A percentile compares a stretch with the other conserved stretches of the same genome.
Conservation (phyloP, 2,329 filamentous ascomycete genomes). For the Onygenales sp. region DNA sequence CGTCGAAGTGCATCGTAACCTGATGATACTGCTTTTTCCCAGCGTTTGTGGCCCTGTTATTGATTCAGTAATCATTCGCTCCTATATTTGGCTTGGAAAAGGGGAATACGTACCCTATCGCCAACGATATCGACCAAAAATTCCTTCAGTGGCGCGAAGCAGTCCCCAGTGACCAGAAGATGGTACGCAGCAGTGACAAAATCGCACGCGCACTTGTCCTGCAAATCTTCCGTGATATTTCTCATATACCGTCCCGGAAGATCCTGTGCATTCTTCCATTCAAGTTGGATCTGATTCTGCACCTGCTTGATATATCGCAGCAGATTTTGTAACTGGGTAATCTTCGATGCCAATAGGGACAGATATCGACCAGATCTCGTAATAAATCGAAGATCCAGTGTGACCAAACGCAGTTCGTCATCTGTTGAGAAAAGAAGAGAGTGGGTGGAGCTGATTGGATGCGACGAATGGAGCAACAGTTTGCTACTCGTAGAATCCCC, state of each 20-base stretch:
- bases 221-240: constrained; percentile 66
- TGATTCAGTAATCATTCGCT: constrained; percentile 1
- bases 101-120: constrained; percentile 53
- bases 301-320: constrained; percentile 76
- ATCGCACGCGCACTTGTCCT: constrained; percentile 52
- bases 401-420: constrained; percentile 51
- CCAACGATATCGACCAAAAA: constrained; percentile 80
- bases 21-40: constrained; percentile 76
- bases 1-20: constrained; percentile 69
- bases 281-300: constrained; percentile 65
- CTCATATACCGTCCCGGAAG: constrained; percentile 68
- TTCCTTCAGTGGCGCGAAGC: constrained; percentile 64
- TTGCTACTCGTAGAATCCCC: constrained; percentile 29
- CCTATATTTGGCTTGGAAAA: not conserved
- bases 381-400: constrained; percentile 76
- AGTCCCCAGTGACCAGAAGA: constrained; percentile 73
- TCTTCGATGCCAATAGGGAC: constrained; percentile 74
- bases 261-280: constrained; percentile 76
- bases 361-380: constrained; percentile 65
- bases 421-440: constrained; percentile 49
- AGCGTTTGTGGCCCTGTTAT: constrained; percentile 73
- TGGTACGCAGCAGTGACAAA: constrained; percentile 75
- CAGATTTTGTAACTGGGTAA: constrained; percentile 78
- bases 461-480: constrained; percentile 55
- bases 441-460: constrained; percentile 67